Evolutionary conservation across 2,329 filamentous ascomycete genomes (phyloP), one percentile per base, ranked within the genome.

Genomic region (Exophiala aquamarina): DNA sequence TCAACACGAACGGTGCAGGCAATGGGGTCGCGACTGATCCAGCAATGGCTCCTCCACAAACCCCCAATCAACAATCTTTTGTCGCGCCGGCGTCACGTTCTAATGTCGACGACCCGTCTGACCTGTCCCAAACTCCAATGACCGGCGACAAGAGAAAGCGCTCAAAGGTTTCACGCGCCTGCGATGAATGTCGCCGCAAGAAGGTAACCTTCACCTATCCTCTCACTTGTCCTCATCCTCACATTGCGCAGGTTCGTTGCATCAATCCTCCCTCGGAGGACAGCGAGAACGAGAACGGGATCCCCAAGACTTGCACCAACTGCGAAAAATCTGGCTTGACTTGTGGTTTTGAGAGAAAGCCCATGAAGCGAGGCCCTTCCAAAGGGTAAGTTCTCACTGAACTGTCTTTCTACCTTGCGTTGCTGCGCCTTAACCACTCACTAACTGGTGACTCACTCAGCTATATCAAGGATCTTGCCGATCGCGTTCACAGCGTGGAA

Each of bases 401-500:
- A 37, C 21, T 17, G 19, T 35, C 29, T 34, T 34, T 26, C 23
- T 26, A 26, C 23, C 23, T 6, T 34, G 49, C 17, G 50, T 60
- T 64, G 36, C 64, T 54, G 47, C 37, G 37, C 14, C 38, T 8
- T 6, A n/a, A 6, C 11, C 23, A 34, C 32, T 14, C 14, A 18
- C 32, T 14, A n/a, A 34, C 36, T 39, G 36, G 6, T 19, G 11
- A 21, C 15, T n/a, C 13, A 21, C 15, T 41, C 60, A 88, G 84
- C 13, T 95, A 95, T 60, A 95, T 95, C 65, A 95, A 94, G 64
- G 89, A 95, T 66, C 78, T 95, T 17, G 89, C 89, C 18, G 89
- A 95, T 63, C 78, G 90, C 19, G 82, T 95, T 49, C 83, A 91
- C 59, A 84, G 81, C 34, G 84, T 95, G 36, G 90, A 95, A 64